Evolutionary conservation across 2,329 filamentous ascomycete species (phyloP), one percentile per base, ranked within the genome.

Genomic region (Colletotrichum limetticola): DNA sequence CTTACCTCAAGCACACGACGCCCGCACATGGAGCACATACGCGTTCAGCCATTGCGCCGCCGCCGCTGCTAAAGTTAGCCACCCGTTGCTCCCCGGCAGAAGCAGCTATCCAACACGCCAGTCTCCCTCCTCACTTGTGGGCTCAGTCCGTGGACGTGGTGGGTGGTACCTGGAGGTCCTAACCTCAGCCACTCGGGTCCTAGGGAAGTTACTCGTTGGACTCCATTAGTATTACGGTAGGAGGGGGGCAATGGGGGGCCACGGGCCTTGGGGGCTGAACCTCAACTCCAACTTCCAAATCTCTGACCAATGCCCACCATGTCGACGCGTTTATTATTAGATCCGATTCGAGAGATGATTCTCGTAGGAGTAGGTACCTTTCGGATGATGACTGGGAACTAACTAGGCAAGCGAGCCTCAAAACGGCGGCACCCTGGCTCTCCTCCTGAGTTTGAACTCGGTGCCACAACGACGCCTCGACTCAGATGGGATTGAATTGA

Each of bases 21-120:
- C 55, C 46, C 57, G 19, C 60, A 30, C 35, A 62, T 11, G 35
- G 37, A 62, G 37, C 59, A 46, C 22, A 42, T 49, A 26, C 52
- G n/a, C 52, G 52, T 14, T 6, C 37, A 62, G 19, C 52, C 42
- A 32, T 53, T 24, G 30, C 30, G 16, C 55, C 56, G 68, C 68
- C 37, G 37, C 37, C 4, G 55, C 66, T 71, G 26, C 68, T 71
- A 71, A 67, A 71, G 63, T 71, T 67, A 71, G 68, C 63, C 56
- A 71, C 68, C 62, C 55, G 46, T n/a, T 61, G 63, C 55, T 61
- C 62, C 42, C 63, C 56, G 42, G 56, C 30, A 55, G 22, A 53
- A 69, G 28, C 57, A 30, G 56, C 22, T 24, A 9, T 28, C 28
- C 55, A 9, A 26, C 55, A 28, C 58, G 55, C 26, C 56, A 58